Base-by-base conservation (phyloP, 2,329 filamentous ascomycete genomes). In the Ceratocystis huliohia region DNA sequence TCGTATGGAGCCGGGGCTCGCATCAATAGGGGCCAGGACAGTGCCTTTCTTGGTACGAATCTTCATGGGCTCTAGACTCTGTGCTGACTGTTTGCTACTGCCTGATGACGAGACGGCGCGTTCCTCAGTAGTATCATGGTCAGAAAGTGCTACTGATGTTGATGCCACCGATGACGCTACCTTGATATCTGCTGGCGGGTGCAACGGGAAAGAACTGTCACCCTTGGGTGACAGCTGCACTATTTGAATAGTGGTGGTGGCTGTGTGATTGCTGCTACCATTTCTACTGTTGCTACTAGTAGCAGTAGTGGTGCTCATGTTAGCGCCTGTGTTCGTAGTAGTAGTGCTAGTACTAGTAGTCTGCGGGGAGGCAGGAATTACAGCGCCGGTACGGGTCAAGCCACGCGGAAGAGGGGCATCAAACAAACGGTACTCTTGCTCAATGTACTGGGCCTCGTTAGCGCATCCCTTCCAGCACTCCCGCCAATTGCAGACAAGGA, bases 381-480 rank as follows among this genome's bases (percentile, higher is more conserved):
- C 59, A 25, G 56, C 66, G 8, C 66, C 66, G 20, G 57, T 68
- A 7, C 66, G 66, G 10, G 74, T 71, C 25, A 83, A 73, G 17
- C 84, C 75, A 71, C 77, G 74, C 0, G 84, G 84, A 5, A 82
- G 79, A 3, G 82, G 80, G 71, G 82, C 79, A 65, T 85, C 81
- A 65, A 87, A 84, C 2, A 84, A 73, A 69, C 76, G 76, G 70
- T 88, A 87, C 72, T 89, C 86, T 69, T 86, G 80, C 70, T 89
- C 84, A 45, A 91, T 86, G 72, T 83, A 93, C 70, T 85, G 85
- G 69, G 90, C 86, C 75, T 97, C 93, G 13, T 89, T 95, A 79
- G 87, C 91, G 78, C 93, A 97, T 7, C 93, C 93, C 74, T 94
- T 91, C 93, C 93, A 97, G 78, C 93, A 97, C 71, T 95, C 88